Conservation (phyloP, 306 rosid species). For the Casuarina glauca region DNA sequence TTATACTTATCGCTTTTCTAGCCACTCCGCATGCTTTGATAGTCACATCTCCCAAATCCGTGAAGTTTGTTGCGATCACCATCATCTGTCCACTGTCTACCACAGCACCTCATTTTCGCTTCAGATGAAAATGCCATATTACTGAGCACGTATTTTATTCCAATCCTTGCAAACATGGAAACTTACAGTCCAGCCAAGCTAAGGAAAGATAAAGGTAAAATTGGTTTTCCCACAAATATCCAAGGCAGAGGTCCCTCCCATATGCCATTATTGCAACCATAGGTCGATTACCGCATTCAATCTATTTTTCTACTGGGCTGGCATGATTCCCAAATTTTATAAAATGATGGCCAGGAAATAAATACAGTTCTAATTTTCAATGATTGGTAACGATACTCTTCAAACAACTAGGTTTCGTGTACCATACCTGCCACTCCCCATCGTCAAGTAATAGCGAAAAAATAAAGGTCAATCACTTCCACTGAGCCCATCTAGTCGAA, state of each 20-base stretch:
- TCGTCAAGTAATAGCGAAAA: slow-evolving; percentile 18
- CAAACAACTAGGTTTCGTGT: not conserved
- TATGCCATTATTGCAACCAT: not conserved
- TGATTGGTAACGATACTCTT: not conserved
- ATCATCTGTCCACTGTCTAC: not conserved
- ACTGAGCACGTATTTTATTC: not conserved
- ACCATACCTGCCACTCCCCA: slow-evolving; percentile 18
- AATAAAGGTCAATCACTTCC: slow-evolving; percentile 50
- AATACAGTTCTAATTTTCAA: not conserved
- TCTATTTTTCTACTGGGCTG: too few relatives aligned
- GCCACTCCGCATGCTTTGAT: slow-evolving; percentile 26
- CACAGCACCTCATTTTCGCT: not conserved
- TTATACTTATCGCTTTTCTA: slow-evolving; percentile 9
- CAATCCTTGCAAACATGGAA: not conserved
- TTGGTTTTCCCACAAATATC: not conserved
- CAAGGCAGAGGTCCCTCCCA: not conserved
- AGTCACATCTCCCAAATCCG: not conserved
- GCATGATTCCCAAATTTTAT: not conserved
- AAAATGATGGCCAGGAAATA: not conserved
- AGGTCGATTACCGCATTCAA: not conserved
- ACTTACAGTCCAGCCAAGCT: not conserved
- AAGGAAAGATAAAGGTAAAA: not conserved
- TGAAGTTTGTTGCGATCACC: not conserved
- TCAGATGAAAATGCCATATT: not conserved
- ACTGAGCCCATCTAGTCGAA: slow-evolving; percentile 73